A percentile compares a stretch with the other conserved stretches of the same genome.
Conservation (phyloP, 2,329 filamentous ascomycete genomes). For the Fulvia fulva region DNA sequence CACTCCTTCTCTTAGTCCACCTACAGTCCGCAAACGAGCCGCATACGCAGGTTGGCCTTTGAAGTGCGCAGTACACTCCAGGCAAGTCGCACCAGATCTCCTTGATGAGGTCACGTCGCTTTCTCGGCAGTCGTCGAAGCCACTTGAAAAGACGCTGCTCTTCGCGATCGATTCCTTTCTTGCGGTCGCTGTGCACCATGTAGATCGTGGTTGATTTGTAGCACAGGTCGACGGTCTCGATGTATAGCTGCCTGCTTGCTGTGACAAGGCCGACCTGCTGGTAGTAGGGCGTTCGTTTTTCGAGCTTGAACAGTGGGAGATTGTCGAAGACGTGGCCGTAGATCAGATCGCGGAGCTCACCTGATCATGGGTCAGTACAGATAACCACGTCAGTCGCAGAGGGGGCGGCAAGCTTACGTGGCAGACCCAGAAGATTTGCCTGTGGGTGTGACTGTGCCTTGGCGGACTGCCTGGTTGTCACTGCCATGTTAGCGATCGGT, state of each 20-base stretch:
- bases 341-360: background rate
- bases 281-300: background rate
- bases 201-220: background rate
- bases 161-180: background rate
- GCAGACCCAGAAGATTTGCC: background rate
- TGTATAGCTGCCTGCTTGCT: background rate
- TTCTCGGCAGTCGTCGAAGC: background rate
- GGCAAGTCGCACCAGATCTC: background rate
- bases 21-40: background rate
- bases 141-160: background rate
- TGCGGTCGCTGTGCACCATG: background rate
- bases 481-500: background rate
- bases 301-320: background rate
- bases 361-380: no score
- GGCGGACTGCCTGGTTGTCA: background rate
- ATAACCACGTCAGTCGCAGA: no score
- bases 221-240: background rate
- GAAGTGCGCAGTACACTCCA: background rate
- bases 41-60: background rate
- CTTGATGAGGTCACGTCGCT: background rate
- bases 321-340: background rate
- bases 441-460: background rate
- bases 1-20: background rate
- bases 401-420: background rate
- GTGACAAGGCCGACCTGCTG: background rate